Evolutionary conservation across 805 yeast species (phyloP), one percentile per base, ranked within the genome.

Genomic region (Cyberlindnera euphorbiae): DNA sequence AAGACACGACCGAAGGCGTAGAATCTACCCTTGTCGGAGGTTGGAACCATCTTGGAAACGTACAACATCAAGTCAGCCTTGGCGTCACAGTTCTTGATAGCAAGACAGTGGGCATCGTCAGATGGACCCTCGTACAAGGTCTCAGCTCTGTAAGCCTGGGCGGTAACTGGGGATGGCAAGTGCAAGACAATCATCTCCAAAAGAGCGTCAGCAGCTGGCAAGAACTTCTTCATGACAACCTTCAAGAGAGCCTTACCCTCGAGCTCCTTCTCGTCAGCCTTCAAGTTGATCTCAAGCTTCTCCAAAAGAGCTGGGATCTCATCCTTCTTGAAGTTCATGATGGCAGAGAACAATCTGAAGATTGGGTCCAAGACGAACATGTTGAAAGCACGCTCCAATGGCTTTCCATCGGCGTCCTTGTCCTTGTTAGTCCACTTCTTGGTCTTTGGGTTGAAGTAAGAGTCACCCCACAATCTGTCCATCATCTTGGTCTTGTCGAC

Each of bases 1-100:
- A 90, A 90, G 68, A 90, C 97, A 81, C 98, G 93, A 74, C 98
- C 98, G 77, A 90, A 93, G 66, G 98, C 98, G 83, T 88, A 90
- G 95, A 90, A 90, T 78, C 98, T 88, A 82, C 98, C 98, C 80
- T 90, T 93, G 74, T 90, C 98, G 59, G 97, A 90, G 68, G 98
- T 90, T 73, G 98, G 98, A 58, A 90, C 97, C 98, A 90, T 90
- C 96, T 90, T 90, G 74, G 97, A 93, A 64, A 90, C 93, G 88
- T 90, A 90, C 66, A 90, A 80, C 98, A 90, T 90, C 66, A 90
- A 83, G 67, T 90, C 97, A 60, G 95, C 96, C 63, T 71, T 82
- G 65, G 97, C 96, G 76, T 90, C 97, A 83, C 98, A 90, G 81
- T 84, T 82, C 79, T 82, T 88, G 76, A 90, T 90, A 62, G 95